Evolutionary conservation across 176 grass and related monocot genomes (phyloP).

Genomic region (Triticum dicoccoides): DNA sequence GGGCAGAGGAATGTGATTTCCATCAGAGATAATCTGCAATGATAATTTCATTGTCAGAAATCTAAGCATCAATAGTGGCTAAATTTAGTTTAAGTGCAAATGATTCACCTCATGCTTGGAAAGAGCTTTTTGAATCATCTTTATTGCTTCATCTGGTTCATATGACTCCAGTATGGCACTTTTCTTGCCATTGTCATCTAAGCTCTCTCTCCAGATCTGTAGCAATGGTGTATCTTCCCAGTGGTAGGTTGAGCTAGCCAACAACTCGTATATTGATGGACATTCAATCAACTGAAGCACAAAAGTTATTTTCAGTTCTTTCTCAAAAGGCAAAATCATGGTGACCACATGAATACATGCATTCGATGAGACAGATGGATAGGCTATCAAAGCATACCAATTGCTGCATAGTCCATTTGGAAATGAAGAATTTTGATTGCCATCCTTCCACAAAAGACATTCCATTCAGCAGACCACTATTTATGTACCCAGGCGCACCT

Average conservation of each 20-base stretch:
- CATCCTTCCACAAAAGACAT: constrained; percentile 98
- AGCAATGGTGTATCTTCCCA: constrained; percentile 80
- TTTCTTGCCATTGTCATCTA: constrained; percentile 50
- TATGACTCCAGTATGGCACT: constrained; percentile 76
- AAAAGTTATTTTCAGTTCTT: constrained; percentile 27
- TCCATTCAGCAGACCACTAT: constrained; percentile 82
- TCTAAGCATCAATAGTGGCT: background rate
- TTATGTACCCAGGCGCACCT: constrained; percentile 99
- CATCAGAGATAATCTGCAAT: constrained; percentile 68
- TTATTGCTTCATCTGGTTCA: constrained; percentile 72
- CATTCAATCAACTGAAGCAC: constrained; percentile 86
- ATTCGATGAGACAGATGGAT: background rate
- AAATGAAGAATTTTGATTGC: constrained; percentile 90
- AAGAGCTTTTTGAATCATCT: constrained; percentile 78
- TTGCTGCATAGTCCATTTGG: constrained; percentile 98
- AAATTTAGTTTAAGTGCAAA: background rate
- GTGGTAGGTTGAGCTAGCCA: constrained; percentile 58
- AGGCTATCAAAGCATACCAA: constrained; percentile 60
- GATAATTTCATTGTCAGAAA: constrained; percentile 22
- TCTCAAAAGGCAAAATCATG: constrained; percentile 5
- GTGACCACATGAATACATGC: constrained; percentile 1
- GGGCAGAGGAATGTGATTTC: constrained; percentile 62
- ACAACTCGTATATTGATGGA: constrained; percentile 95
- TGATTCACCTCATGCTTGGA: constrained; percentile 68
- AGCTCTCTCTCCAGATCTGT: constrained; percentile 82